Evolutionary conservation across 768 basidiomycete species (phyloP).

Genomic region (Tubosaeta brunneosetosa): DNA sequence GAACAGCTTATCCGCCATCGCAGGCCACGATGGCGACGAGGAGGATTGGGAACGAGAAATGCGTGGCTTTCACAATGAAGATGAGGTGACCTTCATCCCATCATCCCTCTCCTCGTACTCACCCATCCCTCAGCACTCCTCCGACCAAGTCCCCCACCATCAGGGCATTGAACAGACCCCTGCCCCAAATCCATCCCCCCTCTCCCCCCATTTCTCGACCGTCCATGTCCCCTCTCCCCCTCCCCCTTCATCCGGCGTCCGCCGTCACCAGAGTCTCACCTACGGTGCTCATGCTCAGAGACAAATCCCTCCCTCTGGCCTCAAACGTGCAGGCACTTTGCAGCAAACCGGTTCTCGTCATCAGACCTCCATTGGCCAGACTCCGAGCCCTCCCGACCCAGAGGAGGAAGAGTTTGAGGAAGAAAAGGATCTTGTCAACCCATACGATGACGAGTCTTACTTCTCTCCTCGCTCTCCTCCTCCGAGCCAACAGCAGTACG

Average conservation of each 20-base stretch:
- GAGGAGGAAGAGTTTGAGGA: constrained; percentile 52
- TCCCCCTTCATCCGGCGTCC: constrained; percentile 63
- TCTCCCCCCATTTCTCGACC: constrained; percentile 57
- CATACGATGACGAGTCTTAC: constrained; percentile 50
- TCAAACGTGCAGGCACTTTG: constrained; percentile 75
- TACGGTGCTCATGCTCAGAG: constrained; percentile 59
- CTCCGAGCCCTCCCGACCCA: constrained; percentile 46
- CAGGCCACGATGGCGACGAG: constrained; percentile 83
- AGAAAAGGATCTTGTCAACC: constrained; percentile 39
- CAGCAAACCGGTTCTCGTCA: constrained; percentile 42
- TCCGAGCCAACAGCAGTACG: constrained; percentile 39
- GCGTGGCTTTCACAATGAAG: constrained; percentile 53
- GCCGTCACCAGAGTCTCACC: constrained; percentile 77
- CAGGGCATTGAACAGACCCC: constrained; percentile 48
- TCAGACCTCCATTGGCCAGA: constrained; percentile 26
- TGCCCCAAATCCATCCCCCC: constrained; percentile 42
- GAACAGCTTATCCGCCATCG: constrained; percentile 81
- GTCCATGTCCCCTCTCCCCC: constrained; percentile 63
- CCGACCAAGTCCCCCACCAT: constrained; percentile 33
- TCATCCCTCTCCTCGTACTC: constrained; percentile 8
- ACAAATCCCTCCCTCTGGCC: constrained; percentile 45
- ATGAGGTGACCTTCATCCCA: constrained; percentile 47
- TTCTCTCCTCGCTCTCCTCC: constrained; percentile 44
- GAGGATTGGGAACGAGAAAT: constrained; percentile 80
- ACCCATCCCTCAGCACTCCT: constrained; percentile 18